phyloP scores from a whole-genome alignment of 2,329 filamentous ascomycete genomes.

The Geosmithia flava region DNA sequence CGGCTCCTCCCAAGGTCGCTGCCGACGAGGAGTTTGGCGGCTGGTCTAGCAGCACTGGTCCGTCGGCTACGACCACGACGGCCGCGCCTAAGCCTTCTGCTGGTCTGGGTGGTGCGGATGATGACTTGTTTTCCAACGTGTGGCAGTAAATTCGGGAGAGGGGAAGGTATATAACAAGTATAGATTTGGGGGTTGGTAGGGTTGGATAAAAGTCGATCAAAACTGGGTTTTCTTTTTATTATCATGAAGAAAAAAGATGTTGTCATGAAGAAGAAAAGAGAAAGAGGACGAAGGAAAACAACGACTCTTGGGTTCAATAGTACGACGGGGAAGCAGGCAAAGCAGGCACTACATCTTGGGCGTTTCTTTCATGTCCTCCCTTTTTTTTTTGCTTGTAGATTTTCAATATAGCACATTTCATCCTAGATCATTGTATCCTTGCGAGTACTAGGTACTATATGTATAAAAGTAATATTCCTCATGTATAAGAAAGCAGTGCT shows the following conservation, averaged over 20 bases:
- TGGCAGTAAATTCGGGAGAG: slow-evolving; percentile 51
- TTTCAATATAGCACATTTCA: neutral
- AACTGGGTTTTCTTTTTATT: no score
- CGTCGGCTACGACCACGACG: slow-evolving; percentile 24
- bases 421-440: neutral
- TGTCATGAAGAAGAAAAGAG: no score
- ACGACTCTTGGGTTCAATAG: neutral
- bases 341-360: slow-evolving; percentile 3
- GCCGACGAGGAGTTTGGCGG: slow-evolving; percentile 94
- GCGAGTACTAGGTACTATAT: neutral
- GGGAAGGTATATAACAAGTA: neutral
- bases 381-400: slow-evolving; percentile 1
- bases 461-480: neutral
- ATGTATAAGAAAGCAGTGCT: neutral
- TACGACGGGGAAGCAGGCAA: neutral
- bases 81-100: slow-evolving; percentile 36
- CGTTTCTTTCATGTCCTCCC: slow-evolving; percentile 2
- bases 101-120: slow-evolving; percentile 53
- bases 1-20: slow-evolving; percentile 52
- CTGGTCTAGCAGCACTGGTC: slow-evolving; percentile 64
- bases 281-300: no score
- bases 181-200: slow-evolving; percentile 1
- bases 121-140: slow-evolving; percentile 92
- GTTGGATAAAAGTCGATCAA: neutral
- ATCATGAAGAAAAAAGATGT: no score